These are phyloP conservation scores for Ulmus americana DNA, from an alignment of 331 rosid genomes.

Conservation along the genomic window DNA sequence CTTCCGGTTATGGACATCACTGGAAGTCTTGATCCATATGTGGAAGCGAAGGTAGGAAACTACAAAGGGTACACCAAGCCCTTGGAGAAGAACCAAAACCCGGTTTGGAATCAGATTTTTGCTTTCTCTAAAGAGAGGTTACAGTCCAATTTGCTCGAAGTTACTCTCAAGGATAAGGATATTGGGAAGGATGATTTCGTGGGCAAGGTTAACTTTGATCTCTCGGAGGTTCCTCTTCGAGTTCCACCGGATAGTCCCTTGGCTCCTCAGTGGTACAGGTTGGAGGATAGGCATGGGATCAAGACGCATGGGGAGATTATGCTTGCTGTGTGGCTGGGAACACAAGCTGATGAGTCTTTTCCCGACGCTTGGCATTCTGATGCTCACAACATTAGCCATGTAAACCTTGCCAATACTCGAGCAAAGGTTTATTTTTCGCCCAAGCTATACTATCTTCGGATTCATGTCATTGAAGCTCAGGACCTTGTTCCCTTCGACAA, in stretches of 20 bases:
- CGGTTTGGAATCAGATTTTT: conserved; percentile 76
- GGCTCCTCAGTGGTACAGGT: conserved; percentile 93
- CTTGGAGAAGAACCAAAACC: conserved; percentile 78
- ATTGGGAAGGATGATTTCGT: conserved; percentile 79
- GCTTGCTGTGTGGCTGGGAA: conserved; percentile 98
- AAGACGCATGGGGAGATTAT: conserved; percentile 65
- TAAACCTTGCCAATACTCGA: conserved; percentile 59
- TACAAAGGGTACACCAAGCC: conserved; percentile 75
- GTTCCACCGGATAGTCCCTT: conserved; percentile 89
- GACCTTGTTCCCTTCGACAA: conserved; percentile 64
- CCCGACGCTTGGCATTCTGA: conserved; percentile 97
- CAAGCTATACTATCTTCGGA: conserved; percentile 69
- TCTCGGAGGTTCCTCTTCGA: conserved; percentile 61
- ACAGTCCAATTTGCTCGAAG: conserved; percentile 73
- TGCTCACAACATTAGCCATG: conserved; percentile 70
- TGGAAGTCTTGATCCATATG: conserved; percentile 90
- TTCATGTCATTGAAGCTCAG: conserved; percentile 77
- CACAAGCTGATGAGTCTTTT: conserved; percentile 91
- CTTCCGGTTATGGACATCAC: conserved; percentile 85
- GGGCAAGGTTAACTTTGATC: conserved; percentile 57
- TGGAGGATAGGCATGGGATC: conserved; percentile 58
- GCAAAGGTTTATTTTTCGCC: conserved; percentile 93
- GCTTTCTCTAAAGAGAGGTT: conserved; percentile 72
- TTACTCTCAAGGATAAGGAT: conserved; percentile 78
- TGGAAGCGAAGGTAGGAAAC: conserved; percentile 87